Percentiles rank a stretch among this genome's conserved stretches.
These are phyloP conservation scores for Oidiodendron maius DNA, from an alignment of 495 filamentous ascomycete species.

Conservation along the genomic window DNA sequence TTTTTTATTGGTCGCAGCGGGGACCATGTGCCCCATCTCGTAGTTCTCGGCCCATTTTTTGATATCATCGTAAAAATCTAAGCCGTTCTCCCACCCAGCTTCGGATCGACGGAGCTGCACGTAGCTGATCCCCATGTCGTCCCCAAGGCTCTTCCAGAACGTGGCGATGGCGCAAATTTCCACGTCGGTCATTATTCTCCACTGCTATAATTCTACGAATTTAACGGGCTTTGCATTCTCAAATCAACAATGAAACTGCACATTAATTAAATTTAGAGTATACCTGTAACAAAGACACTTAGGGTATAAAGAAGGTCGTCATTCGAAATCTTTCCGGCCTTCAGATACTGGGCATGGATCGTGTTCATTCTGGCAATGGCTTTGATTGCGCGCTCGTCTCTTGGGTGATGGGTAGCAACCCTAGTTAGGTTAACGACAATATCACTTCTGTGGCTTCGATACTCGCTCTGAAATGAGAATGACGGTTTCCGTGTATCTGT, in stretches of 20 bases:
- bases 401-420: conserved; percentile 40
- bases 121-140: conserved; percentile 36
- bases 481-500: conserved; percentile 59
- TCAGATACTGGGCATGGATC: conserved; percentile 54
- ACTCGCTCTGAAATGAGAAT: conserved; percentile 46
- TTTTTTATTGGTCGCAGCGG: conserved; percentile 6
- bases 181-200: conserved; percentile 34
- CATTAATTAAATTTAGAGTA: too few species aligned
- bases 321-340: conserved; percentile 54
- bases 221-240: too few species aligned
- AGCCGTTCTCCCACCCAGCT: neutral
- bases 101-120: neutral
- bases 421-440: neutral
- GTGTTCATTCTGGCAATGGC: conserved; percentile 62
- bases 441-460: neutral
- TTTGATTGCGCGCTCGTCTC: conserved; percentile 37
- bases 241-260: too few species aligned
- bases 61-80: neutral
- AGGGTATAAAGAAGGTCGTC: conserved; percentile 65
- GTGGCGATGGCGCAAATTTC: conserved; percentile 37
- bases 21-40: neutral
- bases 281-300: too few species aligned
- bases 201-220: too few species aligned
- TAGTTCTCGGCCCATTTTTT: neutral
- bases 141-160: conserved; percentile 34